A percentile compares a stretch with the other conserved stretches of the same genome.
These are phyloP conservation scores for Aeminium ludgeri DNA, from an alignment of 495 filamentous ascomycete genomes.

Conservation along the genomic window DNA sequence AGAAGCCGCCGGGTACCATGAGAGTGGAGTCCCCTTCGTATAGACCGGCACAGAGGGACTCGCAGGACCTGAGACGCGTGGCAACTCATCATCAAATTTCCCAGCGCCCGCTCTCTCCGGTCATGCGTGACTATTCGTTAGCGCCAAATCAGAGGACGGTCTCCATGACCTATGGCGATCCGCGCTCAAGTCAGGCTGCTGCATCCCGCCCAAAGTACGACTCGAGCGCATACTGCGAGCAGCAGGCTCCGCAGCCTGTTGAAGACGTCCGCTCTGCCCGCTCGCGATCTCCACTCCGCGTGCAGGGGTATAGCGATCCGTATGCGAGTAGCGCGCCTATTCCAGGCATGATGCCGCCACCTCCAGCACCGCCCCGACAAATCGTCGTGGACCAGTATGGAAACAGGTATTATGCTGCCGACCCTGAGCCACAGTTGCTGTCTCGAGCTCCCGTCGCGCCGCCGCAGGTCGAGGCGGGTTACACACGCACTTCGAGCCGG, in stretches of 20 bases:
- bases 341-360: conserved; percentile 19
- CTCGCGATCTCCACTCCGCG: conserved; percentile 38
- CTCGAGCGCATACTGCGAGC: conserved; percentile 39
- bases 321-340: conserved; percentile 16
- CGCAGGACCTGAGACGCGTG: conserved; percentile 41
- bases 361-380: conserved; percentile 11
- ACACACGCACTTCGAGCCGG: background rate
- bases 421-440: conserved; percentile 5
- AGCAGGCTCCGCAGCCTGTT: conserved; percentile 27
- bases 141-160: background rate
- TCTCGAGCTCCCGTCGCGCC: conserved; percentile 21
- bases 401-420: conserved; percentile 21
- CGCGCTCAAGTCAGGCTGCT: background rate
- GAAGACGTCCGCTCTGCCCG: conserved; percentile 36
- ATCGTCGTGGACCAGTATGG: conserved; percentile 26
- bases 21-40: conserved; percentile 30
- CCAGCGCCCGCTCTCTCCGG: conserved; percentile 22
- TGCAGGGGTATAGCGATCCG: conserved; percentile 15
- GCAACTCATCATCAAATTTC: conserved; percentile 36
- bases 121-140: too few relatives aligned
- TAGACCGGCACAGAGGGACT: conserved; percentile 33
- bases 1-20: conserved; percentile 24
- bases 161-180: conserved; percentile 9
- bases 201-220: conserved; percentile 23
- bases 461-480: background rate